Conservation (phyloP, 2,329 filamentous ascomycete genomes). For the Colletotrichum gloeosporioides region DNA sequence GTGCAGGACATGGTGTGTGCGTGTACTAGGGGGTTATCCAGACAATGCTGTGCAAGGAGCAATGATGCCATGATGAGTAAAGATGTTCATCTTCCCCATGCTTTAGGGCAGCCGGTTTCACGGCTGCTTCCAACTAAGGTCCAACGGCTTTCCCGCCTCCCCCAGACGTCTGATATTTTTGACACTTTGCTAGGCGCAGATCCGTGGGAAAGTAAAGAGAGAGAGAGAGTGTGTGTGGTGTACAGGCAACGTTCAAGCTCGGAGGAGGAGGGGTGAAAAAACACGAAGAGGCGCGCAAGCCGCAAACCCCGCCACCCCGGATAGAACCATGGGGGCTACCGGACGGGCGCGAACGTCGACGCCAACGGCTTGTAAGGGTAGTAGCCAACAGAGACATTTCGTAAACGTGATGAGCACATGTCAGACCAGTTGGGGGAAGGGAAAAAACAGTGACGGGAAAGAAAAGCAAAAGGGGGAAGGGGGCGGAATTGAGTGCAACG, state of each 20-base stretch:
- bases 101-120: neutral
- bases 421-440: neutral
- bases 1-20: slow-evolving; percentile 15
- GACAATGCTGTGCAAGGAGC: neutral
- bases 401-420: slow-evolving; percentile 7
- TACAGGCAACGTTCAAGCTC: neutral
- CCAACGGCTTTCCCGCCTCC: slow-evolving; percentile 11
- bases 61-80: slow-evolving; percentile 17
- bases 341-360: neutral
- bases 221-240: neutral
- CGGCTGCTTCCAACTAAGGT: neutral
- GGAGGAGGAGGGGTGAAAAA: neutral
- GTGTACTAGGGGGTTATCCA: neutral
- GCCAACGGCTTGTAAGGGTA: neutral
- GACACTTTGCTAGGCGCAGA: neutral
- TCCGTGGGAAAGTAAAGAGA: neutral
- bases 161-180: slow-evolving; percentile 23
- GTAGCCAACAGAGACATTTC: neutral
- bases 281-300: neutral
- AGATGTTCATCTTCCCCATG: neutral
- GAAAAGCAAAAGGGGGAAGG: neutral
- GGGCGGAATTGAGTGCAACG: neutral
- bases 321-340: neutral
- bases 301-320: neutral
- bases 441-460: neutral